Evolutionary conservation across 805 yeast species (phyloP).

Genomic region (Lipomyces sp.): DNA sequence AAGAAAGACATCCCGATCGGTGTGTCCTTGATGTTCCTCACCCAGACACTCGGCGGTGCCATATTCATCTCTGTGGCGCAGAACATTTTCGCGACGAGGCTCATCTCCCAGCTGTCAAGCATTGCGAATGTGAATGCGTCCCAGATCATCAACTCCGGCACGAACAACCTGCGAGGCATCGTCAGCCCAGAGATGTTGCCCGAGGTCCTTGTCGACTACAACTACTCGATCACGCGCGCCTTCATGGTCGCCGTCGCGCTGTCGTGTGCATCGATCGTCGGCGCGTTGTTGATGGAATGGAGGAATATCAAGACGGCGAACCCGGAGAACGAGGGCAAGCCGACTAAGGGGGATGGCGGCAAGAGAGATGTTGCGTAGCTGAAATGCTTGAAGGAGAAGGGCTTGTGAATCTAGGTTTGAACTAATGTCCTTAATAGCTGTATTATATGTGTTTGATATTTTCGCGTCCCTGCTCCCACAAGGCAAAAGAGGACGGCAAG

Average conservation of each 20-base stretch:
- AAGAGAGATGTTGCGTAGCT: no score
- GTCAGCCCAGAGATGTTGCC: background rate
- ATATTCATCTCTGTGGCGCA: conserved; percentile 10
- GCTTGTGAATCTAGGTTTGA: no score
- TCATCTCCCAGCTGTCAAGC: background rate
- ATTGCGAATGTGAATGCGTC: background rate
- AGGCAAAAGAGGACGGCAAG: no score
- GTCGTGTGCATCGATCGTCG: background rate
- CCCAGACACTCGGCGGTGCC: conserved; percentile 9
- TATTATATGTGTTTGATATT: no score
- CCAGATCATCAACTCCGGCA: background rate
- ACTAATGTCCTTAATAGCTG: no score
- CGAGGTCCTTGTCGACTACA: conserved; percentile 2
- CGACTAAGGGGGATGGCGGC: no score
- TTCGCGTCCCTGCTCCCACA: no score
- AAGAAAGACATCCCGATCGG: conserved; percentile 6
- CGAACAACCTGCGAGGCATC: conserved; percentile 8
- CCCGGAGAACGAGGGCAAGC: no score
- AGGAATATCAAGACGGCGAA: conserved; percentile 10
- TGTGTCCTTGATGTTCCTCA: conserved; percentile 3
- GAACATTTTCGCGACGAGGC: conserved; percentile 1
- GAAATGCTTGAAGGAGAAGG: no score
- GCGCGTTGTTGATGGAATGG: conserved; percentile 11
- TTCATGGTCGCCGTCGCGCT: conserved; percentile 1
- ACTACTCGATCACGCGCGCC: conserved; percentile 1